A percentile compares a stretch with the other conserved stretches of the same genome.
phyloP scores from a whole-genome alignment of 345 rosid genomes.

The Eucalyptus lansdowneana region DNA sequence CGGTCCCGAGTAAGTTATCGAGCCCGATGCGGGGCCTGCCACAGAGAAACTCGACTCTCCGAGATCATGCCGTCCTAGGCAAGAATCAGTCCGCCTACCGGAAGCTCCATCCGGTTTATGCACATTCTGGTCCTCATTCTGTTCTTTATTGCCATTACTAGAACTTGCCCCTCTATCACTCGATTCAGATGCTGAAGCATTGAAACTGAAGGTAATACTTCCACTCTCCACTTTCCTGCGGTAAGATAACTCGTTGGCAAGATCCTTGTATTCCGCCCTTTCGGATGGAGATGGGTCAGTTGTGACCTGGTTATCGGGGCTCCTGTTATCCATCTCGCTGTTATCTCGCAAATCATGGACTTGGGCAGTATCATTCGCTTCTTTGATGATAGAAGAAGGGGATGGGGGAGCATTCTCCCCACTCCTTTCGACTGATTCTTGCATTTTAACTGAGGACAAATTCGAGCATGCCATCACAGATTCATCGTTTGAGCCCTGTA shows the following conservation, averaged over 20 bases:
- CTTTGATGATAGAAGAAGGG: neutral
- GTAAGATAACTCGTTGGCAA: neutral
- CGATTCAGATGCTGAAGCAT: conserved; percentile 4
- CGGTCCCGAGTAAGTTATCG: conserved; percentile 52
- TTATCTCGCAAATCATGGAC: neutral
- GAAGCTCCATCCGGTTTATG: conserved; percentile 2
- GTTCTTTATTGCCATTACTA: neutral
- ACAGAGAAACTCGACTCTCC: conserved; percentile 83
- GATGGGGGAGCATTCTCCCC: neutral
- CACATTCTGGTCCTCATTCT: neutral
- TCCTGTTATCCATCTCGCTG: neutral
- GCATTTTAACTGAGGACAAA: neutral
- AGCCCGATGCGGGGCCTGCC: conserved; percentile 43
- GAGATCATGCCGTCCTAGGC: conserved; percentile 4
- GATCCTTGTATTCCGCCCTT: conserved; percentile 1
- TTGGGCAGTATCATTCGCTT: neutral
- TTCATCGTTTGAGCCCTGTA: neutral
- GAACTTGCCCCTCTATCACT: neutral
- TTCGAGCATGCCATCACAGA: neutral
- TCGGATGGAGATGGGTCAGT: neutral
- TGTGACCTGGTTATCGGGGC: neutral
- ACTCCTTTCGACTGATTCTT: neutral
- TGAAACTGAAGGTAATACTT: conserved; percentile 11
- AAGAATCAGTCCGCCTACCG: conserved; percentile 5
- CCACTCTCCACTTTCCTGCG: conserved; percentile 8